Conservation (phyloP, 2,329 filamentous ascomycete species). For the Diaporthe amygdali region DNA sequence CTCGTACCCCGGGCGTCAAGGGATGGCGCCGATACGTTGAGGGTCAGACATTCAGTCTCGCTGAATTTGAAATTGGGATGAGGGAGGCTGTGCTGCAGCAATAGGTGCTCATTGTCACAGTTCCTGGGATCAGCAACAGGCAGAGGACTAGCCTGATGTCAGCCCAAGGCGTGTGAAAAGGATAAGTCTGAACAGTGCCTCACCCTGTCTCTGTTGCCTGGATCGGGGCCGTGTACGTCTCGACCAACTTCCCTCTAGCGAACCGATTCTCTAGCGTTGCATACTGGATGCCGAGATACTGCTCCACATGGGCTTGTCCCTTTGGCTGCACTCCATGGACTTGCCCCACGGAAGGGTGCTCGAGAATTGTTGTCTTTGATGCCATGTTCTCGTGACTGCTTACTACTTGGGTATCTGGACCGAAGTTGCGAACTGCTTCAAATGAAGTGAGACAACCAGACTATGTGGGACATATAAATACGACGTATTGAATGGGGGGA, state of each 20-base stretch:
- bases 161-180: neutral
- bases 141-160: conserved; percentile 34
- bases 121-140: conserved; percentile 45
- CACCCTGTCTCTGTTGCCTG: conserved; percentile 44
- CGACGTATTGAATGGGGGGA: neutral
- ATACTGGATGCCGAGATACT: conserved; percentile 32
- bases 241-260: conserved; percentile 21
- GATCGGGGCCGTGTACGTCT: conserved; percentile 16
- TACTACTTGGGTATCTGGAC: neutral
- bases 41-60: conserved; percentile 54
- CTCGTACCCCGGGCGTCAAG: conserved; percentile 5
- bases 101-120: conserved; percentile 49
- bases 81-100: conserved; percentile 54
- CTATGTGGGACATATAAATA: neutral
- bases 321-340: conserved; percentile 9
- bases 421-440: neutral
- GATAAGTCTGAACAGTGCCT: neutral
- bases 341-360: conserved; percentile 13
- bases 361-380: neutral
- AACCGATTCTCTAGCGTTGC: conserved; percentile 29
- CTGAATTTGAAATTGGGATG: conserved; percentile 44
- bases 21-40: conserved; percentile 55
- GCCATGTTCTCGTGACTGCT: neutral
- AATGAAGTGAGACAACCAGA: neutral
- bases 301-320: conserved; percentile 23